Evolutionary conservation across 352 stramenopile species (phyloP).

Genomic region (Pythium rhizo-oryzae): DNA sequence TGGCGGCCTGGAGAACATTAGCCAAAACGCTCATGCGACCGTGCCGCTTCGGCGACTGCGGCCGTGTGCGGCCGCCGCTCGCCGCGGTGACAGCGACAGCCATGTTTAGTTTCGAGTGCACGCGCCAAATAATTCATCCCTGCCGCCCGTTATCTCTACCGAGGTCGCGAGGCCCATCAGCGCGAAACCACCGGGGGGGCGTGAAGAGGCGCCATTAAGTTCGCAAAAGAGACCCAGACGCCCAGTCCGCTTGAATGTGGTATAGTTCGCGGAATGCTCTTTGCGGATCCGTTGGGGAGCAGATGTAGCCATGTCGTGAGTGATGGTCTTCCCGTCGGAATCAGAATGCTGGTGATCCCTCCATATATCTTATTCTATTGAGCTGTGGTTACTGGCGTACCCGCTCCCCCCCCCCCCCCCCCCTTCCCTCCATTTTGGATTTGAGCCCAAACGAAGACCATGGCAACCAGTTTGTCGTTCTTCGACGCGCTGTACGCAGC

Average conservation of each 20-base stretch:
- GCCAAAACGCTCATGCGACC: slow-evolving; percentile 3
- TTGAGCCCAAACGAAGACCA: background rate
- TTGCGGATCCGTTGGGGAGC: background rate
- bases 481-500: slow-evolving; percentile 20
- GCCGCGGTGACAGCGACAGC: background rate
- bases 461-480: slow-evolving; percentile 14
- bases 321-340: slow-evolving; percentile 3
- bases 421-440: slow-evolving; percentile 15
- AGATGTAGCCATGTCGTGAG: slow-evolving; percentile 22
- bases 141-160: background rate
- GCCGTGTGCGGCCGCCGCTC: background rate
- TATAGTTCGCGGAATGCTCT: slow-evolving; percentile 11
- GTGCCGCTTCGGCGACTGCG: background rate
- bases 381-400: no score
- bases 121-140: background rate
- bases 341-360: no score
- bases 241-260: background rate
- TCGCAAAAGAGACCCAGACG: background rate
- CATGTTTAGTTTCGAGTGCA: background rate
- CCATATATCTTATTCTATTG: no score
- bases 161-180: background rate
- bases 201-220: slow-evolving; percentile 2
- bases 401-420: no score
- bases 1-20: background rate
- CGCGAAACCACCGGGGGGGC: background rate